phyloP scores from a whole-genome alignment of 371 early-diverging fungal genomes.

The Rozella allomycis region DNA sequence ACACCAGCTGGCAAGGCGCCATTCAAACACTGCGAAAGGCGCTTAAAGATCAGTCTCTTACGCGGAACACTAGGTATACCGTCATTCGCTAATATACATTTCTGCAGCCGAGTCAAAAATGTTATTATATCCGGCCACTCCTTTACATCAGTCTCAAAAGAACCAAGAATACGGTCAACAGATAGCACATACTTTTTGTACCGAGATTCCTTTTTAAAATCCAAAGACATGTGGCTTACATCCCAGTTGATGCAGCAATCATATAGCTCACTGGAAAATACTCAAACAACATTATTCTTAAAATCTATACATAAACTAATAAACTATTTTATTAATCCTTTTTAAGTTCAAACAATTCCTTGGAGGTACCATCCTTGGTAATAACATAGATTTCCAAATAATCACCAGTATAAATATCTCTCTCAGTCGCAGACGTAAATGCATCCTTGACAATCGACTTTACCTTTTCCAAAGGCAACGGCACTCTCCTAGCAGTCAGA shows the following conservation, averaged over 20 bases:
- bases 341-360: slow-evolving; percentile 45
- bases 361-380: slow-evolving; percentile 48
- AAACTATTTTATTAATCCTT: slow-evolving; percentile 31
- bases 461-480: slow-evolving; percentile 39
- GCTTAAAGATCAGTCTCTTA: slow-evolving; percentile 69
- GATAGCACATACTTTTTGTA: slow-evolving; percentile 48
- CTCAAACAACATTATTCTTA: too few species aligned
- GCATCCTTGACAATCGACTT: slow-evolving; percentile 76
- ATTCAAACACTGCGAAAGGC: slow-evolving; percentile 92
- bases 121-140: slow-evolving; percentile 92
- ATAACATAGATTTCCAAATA: slow-evolving; percentile 80
- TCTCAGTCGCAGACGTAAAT: slow-evolving; percentile 93
- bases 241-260: too few species aligned
- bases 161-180: slow-evolving; percentile 59
- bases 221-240: too few species aligned
- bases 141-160: slow-evolving; percentile 72
- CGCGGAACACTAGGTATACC: slow-evolving; percentile 57
- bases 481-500: slow-evolving; percentile 15
- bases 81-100: slow-evolving; percentile 37
- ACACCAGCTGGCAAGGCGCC: slow-evolving; percentile 97
- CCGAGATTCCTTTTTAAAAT: slow-evolving; percentile 43
- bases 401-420: slow-evolving; percentile 99
- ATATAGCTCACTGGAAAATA: too few species aligned
- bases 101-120: slow-evolving; percentile 47
- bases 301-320: too few species aligned